These are phyloP conservation scores for Aspergillus clavatus DNA, from an alignment of 2,329 filamentous ascomycete genomes.

Conservation along the genomic window DNA sequence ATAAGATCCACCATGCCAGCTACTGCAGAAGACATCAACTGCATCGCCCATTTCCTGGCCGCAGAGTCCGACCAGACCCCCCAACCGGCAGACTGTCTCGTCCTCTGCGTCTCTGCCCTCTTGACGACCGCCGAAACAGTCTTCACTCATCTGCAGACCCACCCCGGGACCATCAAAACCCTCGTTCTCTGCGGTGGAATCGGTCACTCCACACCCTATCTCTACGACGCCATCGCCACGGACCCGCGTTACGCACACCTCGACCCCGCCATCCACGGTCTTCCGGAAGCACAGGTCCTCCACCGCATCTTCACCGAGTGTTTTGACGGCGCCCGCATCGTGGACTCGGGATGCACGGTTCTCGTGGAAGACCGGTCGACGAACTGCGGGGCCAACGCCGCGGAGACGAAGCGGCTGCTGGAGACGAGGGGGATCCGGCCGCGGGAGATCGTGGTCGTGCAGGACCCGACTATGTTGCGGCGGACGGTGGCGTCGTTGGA, in stretches of 20 bases:
- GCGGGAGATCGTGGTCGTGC: slow-evolving; percentile 34
- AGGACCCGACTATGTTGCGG: slow-evolving; percentile 46
- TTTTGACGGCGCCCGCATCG: slow-evolving; percentile 21
- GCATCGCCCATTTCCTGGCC: slow-evolving; percentile 26
- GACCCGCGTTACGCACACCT: slow-evolving; percentile 30
- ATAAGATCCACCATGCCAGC: not conserved
- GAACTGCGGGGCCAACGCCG: slow-evolving; percentile 45
- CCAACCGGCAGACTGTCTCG: slow-evolving; percentile 32
- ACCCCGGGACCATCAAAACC: slow-evolving; percentile 28
- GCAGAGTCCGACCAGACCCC: slow-evolving; percentile 21
- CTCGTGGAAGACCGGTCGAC: slow-evolving; percentile 44
- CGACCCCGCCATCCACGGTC: slow-evolving; percentile 24
- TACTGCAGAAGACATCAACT: slow-evolving; percentile 26
- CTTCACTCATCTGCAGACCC: slow-evolving; percentile 29
- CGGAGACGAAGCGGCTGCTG: slow-evolving; percentile 33
- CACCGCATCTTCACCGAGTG: slow-evolving; percentile 30
- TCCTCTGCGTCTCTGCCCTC: slow-evolving; percentile 40
- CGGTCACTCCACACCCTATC: slow-evolving; percentile 42
- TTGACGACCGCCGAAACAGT: slow-evolving; percentile 33
- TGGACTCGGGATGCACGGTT: slow-evolving; percentile 23
- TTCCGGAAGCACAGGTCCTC: slow-evolving; percentile 40
- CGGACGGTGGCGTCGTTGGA: slow-evolving; percentile 41
- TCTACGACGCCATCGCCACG: slow-evolving; percentile 39
- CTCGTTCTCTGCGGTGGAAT: slow-evolving; percentile 44
- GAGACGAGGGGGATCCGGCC: slow-evolving; percentile 22